Evolutionary conservation across 2,329 filamentous ascomycete species (phyloP).

Genomic region (Fusarium nematophilum): DNA sequence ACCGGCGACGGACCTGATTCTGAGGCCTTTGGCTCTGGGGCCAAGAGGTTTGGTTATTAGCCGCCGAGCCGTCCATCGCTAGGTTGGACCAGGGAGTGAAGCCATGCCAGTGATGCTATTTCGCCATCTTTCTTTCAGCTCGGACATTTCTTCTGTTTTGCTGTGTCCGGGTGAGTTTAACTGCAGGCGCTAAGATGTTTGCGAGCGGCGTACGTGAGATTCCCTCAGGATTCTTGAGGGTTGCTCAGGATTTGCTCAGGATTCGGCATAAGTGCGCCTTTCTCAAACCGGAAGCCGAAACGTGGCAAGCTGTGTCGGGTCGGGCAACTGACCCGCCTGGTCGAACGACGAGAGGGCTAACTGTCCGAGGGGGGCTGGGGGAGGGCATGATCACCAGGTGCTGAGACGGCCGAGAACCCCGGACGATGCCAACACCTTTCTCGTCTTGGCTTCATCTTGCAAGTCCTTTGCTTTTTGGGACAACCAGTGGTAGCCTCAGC

Average conservation of each 20-base stretch:
- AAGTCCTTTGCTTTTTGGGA: constrained; percentile 11
- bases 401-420: constrained; percentile 13
- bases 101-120: not conserved
- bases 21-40: not conserved
- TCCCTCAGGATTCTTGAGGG: too few relatives aligned
- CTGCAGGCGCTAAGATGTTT: not conserved
- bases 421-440: constrained; percentile 23
- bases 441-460: constrained; percentile 37
- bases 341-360: not conserved
- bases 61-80: constrained; percentile 16
- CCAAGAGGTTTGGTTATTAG: constrained; percentile 31
- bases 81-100: constrained; percentile 11
- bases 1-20: not conserved
- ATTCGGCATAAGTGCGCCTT: not conserved
- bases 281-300: not conserved
- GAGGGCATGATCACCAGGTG: constrained; percentile 1
- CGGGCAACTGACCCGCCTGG: not conserved
- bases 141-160: not conserved
- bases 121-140: not conserved
- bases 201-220: not conserved
- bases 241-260: too few relatives aligned
- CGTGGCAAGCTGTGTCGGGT: constrained; percentile 11
- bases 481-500: not conserved
- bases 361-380: constrained; percentile 21
- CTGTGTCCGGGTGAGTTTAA: not conserved